Evolutionary conservation across 306 rosid genomes (phyloP).

Genomic region (Corylus americana): DNA sequence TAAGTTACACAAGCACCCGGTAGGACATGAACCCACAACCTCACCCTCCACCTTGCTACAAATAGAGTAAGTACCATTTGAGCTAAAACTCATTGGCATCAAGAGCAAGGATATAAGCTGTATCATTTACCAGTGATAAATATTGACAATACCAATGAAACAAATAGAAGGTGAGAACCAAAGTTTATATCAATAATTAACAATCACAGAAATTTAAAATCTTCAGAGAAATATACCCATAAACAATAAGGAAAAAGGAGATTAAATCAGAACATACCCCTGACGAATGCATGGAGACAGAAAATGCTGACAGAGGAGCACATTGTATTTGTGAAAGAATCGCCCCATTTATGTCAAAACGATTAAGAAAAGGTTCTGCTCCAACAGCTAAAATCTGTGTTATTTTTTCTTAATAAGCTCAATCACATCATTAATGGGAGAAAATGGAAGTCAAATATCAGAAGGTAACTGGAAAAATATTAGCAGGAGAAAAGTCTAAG

Average conservation of each 20-base stretch:
- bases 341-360: constrained; percentile 73
- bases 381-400: constrained; percentile 80
- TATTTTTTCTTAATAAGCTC: not conserved
- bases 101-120: not conserved
- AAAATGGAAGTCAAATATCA: not conserved
- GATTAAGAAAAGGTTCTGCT: constrained; percentile 75
- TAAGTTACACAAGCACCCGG: too few species aligned
- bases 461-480: not conserved
- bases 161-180: not conserved
- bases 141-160: not conserved
- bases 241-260: not conserved
- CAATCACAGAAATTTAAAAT: not conserved
- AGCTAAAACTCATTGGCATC: too few species aligned
- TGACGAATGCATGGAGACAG: constrained; percentile 71
- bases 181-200: not conserved
- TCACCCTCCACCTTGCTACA: too few species aligned
- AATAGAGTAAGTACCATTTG: too few species aligned
- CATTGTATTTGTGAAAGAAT: constrained; percentile 89
- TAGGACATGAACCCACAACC: too few species aligned
- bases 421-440: not conserved
- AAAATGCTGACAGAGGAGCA: constrained; percentile 78
- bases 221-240: constrained; percentile 1
- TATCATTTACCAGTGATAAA: not conserved
- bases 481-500: not conserved
- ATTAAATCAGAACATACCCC: constrained; percentile 56